phyloP scores from a whole-genome alignment of 176 grass and related monocot genomes.

The Tillandsia leiboldiana region DNA sequence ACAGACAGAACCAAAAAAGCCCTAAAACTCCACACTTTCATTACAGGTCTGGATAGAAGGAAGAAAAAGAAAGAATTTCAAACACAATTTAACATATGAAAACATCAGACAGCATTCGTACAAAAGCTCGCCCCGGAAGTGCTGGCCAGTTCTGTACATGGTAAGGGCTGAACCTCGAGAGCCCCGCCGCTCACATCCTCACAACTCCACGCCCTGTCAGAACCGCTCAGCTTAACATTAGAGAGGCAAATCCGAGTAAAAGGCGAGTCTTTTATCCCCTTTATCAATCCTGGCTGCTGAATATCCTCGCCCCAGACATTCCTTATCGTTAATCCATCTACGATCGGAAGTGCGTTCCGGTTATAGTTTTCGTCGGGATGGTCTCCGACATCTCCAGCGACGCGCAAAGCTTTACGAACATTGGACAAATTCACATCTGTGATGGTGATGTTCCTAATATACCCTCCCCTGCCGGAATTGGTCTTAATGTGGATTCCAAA shows the following conservation, averaged over 20 bases:
- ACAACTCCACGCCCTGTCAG: conserved; percentile 46
- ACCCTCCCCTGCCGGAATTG: conserved; percentile 83
- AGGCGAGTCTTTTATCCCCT: conserved; percentile 52
- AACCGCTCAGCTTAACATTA: conserved; percentile 45
- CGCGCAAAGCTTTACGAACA: conserved; percentile 48
- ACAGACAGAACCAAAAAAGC: no score
- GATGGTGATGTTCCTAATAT: conserved; percentile 55
- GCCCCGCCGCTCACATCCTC: conserved; percentile 58
- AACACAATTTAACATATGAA: conserved; percentile 7
- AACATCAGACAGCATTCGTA: conserved; percentile 39
- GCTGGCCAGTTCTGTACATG: conserved; percentile 53
- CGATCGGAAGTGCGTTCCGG: conserved; percentile 44
- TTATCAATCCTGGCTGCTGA: conserved; percentile 60
- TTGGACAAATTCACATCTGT: conserved; percentile 53
- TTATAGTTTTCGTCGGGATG: conserved; percentile 62
- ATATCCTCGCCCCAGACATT: conserved; percentile 69
- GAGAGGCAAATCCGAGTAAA: conserved; percentile 73
- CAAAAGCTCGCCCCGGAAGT: conserved; percentile 54
- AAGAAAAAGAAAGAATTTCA: neutral
- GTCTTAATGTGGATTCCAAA: conserved; percentile 83
- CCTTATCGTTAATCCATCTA: conserved; percentile 57
- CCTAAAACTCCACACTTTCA: no score
- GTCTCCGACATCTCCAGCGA: conserved; percentile 59
- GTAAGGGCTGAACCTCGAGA: conserved; percentile 48
- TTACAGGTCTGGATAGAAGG: neutral